Evolutionary conservation across 139 green algal genomes (phyloP), one percentile per base, ranked within the genome.

Genomic region (Zygnema cylindricum): DNA sequence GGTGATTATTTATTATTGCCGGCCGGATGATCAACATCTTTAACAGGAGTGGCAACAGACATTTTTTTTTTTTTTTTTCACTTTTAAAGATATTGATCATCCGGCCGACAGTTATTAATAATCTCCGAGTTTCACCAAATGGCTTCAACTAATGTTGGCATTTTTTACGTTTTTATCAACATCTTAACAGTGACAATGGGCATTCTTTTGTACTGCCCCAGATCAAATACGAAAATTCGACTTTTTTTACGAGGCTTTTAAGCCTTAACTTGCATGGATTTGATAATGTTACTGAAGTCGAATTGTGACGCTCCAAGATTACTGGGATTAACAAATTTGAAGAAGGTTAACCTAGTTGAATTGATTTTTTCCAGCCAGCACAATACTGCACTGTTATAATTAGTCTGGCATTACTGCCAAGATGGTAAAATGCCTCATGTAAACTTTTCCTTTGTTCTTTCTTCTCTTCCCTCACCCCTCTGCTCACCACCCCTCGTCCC

Each of bases 401-500:
- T 35, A 73, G 25, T 35, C 30, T 73, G 57, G 57, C 57, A 25
- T 35, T 35, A 73, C 30, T 73, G 57, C 57, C 25, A 25, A 73
- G 30, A 30, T 25, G 57, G 30, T 30, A 30, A 73, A 30, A 25
- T 16, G 11, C 21, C 3, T 79, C 71, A 11, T 16, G 7, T 7
- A 7, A 7, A 7, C 16, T 16, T 16, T 40, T 16, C 7, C 21
- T 3, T 43, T 16, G 11, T 79, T n/a, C 16, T 79, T 16, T n/a
- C 57, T 73, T 30, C 30, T 73, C 57, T 73, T 73, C 57, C 57
- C 57, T 73, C 57, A 35, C 57, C 57, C 57, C 57, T 73, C 57
- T 73, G n/a, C 57, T 30, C 57, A 25, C 30, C 57, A 35, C 57
- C 57, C 57, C 57, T 73, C 57, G 57, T 30, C 57, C 57, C 25